Percentiles rank a stretch among this genome's conserved stretches.
phyloP scores from a whole-genome alignment of 1,139 yeast species.

The Hyphopichia fennica region DNA sequence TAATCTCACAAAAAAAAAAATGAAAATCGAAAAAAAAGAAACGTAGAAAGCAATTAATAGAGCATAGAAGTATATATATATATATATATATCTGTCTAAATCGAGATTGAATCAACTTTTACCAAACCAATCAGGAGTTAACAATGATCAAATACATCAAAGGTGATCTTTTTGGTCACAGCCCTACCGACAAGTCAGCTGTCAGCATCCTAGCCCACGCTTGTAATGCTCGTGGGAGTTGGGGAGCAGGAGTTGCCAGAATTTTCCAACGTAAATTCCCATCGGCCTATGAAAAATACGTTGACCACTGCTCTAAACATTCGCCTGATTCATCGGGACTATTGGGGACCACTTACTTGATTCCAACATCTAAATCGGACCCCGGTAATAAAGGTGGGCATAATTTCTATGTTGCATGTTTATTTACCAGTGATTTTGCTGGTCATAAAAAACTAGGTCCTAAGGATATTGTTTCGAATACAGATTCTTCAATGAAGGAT shows the following conservation, averaged over 20 bases:
- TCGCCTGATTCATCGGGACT: conserved; percentile 29
- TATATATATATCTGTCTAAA: no score
- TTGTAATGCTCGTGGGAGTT: conserved; percentile 73
- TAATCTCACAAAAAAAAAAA: background rate
- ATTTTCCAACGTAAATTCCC: conserved; percentile 53
- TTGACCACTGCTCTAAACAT: conserved; percentile 43
- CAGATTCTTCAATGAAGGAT: conserved; percentile 48
- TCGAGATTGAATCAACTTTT: no score
- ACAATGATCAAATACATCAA: conserved; percentile 44
- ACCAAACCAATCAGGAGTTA: background rate
- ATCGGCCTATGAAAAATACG: conserved; percentile 47
- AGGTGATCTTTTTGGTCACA: conserved; percentile 59
- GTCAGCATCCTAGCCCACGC: conserved; percentile 63
- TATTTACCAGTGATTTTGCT: conserved; percentile 63
- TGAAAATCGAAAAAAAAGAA: no score
- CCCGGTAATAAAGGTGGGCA: conserved; percentile 27
- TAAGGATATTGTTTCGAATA: conserved; percentile 46
- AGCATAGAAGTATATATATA: no score
- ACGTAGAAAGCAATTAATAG: background rate
- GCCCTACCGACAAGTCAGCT: conserved; percentile 15
- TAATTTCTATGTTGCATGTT: conserved; percentile 52
- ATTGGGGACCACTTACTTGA: conserved; percentile 55
- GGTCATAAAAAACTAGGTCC: conserved; percentile 23
- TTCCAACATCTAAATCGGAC: conserved; percentile 32
- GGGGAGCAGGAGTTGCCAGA: conserved; percentile 86